These are phyloP conservation scores for Aspergillus bertholletiae DNA, from an alignment of 495 filamentous ascomycete genomes.

Conservation along the genomic window DNA sequence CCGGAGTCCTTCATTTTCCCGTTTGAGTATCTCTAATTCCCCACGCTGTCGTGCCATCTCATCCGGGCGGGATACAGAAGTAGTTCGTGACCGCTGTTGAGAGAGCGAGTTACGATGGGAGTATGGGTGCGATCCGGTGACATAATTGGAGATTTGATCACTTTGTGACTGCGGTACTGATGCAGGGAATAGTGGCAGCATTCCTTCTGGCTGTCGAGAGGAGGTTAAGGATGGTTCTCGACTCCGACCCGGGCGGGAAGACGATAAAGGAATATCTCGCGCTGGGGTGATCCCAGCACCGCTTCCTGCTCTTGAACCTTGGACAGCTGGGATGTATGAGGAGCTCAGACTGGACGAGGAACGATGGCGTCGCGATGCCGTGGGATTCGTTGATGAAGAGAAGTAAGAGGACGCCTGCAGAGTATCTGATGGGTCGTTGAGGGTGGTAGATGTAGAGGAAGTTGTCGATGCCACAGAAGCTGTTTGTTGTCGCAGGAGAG, in stretches of 20 bases:
- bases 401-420: slow-evolving; percentile 44
- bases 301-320: slow-evolving; percentile 39
- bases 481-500: slow-evolving; percentile 74
- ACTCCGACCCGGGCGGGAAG: slow-evolving; percentile 29
- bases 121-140: slow-evolving; percentile 21
- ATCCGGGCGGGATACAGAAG: slow-evolving; percentile 52
- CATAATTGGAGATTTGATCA: slow-evolving; percentile 25
- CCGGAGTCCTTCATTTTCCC: slow-evolving; percentile 77
- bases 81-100: slow-evolving; percentile 24
- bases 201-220: slow-evolving; percentile 37
- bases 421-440: slow-evolving; percentile 50
- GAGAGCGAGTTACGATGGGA: slow-evolving; percentile 31
- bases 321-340: slow-evolving; percentile 43
- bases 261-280: slow-evolving; percentile 30
- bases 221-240: slow-evolving; percentile 43
- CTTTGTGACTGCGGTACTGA: slow-evolving; percentile 25
- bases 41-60: slow-evolving; percentile 64
- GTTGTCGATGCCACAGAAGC: slow-evolving; percentile 77
- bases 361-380: slow-evolving; percentile 58
- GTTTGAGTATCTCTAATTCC: slow-evolving; percentile 70
- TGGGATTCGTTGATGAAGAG: slow-evolving; percentile 49
- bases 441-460: slow-evolving; percentile 66
- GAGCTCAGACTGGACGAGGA: slow-evolving; percentile 61
- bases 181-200: slow-evolving; percentile 30
- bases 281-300: slow-evolving; percentile 47